Conservation (phyloP, 2,329 filamentous ascomycete species). For the Chrysosphaeria jannelii region DNA sequence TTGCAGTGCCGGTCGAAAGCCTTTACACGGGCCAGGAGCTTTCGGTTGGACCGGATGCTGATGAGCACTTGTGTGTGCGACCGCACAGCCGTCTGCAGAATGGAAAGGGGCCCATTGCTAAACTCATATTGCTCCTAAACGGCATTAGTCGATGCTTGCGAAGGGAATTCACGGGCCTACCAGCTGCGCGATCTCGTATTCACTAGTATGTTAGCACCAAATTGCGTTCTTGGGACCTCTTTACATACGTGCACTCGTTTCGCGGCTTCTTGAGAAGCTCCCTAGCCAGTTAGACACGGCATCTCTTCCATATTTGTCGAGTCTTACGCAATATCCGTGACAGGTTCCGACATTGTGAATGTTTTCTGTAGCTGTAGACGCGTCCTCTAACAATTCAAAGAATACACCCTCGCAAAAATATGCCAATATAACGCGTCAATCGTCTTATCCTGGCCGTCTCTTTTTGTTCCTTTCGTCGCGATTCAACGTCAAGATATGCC, state of each 20-base stretch:
- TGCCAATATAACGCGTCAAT: no score
- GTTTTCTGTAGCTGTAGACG: no score
- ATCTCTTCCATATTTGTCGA: no score
- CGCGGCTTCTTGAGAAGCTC: conserved; percentile 5
- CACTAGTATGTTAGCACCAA: conserved; percentile 16
- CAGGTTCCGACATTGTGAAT: no score
- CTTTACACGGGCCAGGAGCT: conserved; percentile 88
- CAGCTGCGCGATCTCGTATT: conserved; percentile 64
- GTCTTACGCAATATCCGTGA: no score
- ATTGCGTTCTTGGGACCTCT: background rate
- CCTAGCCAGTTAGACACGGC: no score
- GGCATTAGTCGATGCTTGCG: background rate
- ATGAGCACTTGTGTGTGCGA: conserved; percentile 90
- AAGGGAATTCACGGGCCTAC: conserved; percentile 4
- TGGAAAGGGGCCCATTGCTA: conserved; percentile 32
- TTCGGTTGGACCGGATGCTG: conserved; percentile 92
- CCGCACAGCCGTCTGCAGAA: conserved; percentile 87
- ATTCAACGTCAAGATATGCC: no score
- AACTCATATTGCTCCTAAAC: conserved; percentile 21
- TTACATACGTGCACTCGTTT: conserved; percentile 5
- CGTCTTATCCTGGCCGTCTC: no score
- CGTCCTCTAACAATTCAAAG: no score
- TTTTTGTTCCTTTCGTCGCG: no score
- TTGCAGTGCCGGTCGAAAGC: conserved; percentile 98
- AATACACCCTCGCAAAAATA: no score